A percentile compares a stretch with the other conserved stretches of the same genome.
Evolutionary conservation across 768 basidiomycete genomes (phyloP).

Genomic region (Xerocomellus intermedius): DNA sequence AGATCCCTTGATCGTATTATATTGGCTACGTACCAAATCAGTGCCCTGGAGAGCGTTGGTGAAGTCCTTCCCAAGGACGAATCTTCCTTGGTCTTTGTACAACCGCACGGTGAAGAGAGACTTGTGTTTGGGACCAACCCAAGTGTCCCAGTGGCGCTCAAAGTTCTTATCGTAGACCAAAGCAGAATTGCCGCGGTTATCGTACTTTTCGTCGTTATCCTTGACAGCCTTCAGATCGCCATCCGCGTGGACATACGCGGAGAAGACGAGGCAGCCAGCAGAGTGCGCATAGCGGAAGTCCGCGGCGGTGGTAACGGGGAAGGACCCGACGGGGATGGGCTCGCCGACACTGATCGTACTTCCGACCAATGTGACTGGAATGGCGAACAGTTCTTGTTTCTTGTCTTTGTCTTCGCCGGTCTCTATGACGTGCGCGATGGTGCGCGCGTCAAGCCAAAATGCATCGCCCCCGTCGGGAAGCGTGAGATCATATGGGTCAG

Average conservation of each 20-base stretch:
- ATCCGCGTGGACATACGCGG: conserved; percentile 77
- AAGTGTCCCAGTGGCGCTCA: conserved; percentile 78
- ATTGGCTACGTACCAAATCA: conserved; percentile 51
- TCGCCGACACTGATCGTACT: conserved; percentile 36
- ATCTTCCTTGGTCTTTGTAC: conserved; percentile 44
- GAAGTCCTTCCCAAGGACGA: conserved; percentile 53
- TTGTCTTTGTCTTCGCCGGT: conserved; percentile 45
- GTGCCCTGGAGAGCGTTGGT: conserved; percentile 64
- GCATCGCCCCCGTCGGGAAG: conserved; percentile 68
- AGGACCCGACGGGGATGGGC: conserved; percentile 51
- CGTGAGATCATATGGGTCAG: conserved; percentile 52
- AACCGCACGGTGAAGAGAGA: conserved; percentile 73
- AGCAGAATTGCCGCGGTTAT: conserved; percentile 70
- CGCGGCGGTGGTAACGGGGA: conserved; percentile 64
- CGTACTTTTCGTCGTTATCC: conserved; percentile 69
- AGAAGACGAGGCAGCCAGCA: conserved; percentile 75
- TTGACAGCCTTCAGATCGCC: conserved; percentile 67
- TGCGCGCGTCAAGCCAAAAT: conserved; percentile 75
- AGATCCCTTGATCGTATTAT: background rate
- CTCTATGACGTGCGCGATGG: conserved; percentile 68
- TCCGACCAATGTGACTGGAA: conserved; percentile 49
- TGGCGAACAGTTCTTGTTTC: conserved; percentile 55
- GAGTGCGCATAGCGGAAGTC: conserved; percentile 67
- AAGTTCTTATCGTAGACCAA: conserved; percentile 67
- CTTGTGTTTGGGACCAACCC: conserved; percentile 68